Base-by-base conservation (phyloP, 2,329 filamentous ascomycete species). In the Aotearoamyces nothofagi region DNA sequence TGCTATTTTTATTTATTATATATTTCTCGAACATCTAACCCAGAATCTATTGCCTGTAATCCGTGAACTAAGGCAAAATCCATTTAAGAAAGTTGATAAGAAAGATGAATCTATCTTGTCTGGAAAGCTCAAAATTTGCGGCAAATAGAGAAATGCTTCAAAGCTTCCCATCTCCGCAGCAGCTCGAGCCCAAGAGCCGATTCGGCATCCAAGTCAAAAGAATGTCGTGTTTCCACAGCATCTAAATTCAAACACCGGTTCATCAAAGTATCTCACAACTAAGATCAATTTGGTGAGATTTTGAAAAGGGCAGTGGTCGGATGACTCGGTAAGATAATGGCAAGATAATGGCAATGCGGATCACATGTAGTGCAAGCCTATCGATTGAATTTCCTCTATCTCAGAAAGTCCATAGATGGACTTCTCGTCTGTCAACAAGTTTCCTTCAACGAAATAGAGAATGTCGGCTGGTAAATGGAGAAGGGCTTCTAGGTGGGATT, bases 101-200 rank as follows among this genome's bases (percentile, higher is more conserved):
- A 20, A 20, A n/a, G 19, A 20, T 20, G n/a, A 20, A 20, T 20
- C n/a, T 20, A n/a, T 20, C 19, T 20, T 20, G 19, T 20, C 19
- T 20, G n/a, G 19, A 20, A 20, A 20, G n/a, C 19, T n/a, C 19
- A 20, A 20, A 20, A 20, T 20, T n/a, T 20, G 19, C 19, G n/a
- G 19, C 19, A 20, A 7, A 20, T n/a, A 20, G 7, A 20, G 19
- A 20, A 20, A 7, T 20, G 8, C n/a, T 20, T n/a, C 19, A 20
- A n/a, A n/a, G 19, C n/a, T 20, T 20, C 19, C 19, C 19, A 20
- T 20, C 19, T 20, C n/a, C n/a, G 8, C n/a, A 20, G 7, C 19
- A 20, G 19, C 19, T 20, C 19, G 19, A 20, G 19, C n/a, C 19
- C 19, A 20, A 20, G 19, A 20, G 19, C 19, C 19, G 8, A 20